A percentile compares a stretch with the other conserved stretches of the same genome.
Evolutionary conservation across 768 basidiomycete genomes (phyloP).

Genomic region (Agrocybe praecox): DNA sequence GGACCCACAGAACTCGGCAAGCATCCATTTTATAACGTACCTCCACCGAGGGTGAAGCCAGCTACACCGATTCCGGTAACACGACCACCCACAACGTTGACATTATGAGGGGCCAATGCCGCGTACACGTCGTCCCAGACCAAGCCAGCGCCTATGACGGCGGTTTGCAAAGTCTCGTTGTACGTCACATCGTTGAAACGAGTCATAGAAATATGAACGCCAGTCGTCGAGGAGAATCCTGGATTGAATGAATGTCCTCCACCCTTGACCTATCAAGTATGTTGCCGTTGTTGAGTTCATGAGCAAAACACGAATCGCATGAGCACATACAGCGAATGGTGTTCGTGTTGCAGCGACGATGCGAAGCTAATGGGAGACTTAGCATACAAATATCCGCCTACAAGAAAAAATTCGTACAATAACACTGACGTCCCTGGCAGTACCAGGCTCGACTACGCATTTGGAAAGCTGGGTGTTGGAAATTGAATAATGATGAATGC

Average conservation of each 20-base stretch:
- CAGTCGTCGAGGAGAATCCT: conserved; percentile 60
- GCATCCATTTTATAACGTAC: not conserved
- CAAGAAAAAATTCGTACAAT: conserved; percentile 1
- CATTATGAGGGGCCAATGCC: conserved; percentile 46
- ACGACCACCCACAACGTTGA: conserved; percentile 60
- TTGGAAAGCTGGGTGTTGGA: conserved; percentile 13
- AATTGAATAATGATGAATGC: conserved; percentile 50
- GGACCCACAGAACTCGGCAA: too few relatives aligned
- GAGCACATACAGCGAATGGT: conserved; percentile 16
- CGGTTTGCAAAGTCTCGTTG: conserved; percentile 38
- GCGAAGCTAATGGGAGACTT: conserved; percentile 10
- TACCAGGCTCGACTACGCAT: conserved; percentile 13
- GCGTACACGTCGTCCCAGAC: conserved; percentile 68
- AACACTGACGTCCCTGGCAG: conserved; percentile 6
- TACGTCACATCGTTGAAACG: conserved; percentile 48
- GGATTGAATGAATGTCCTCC: conserved; percentile 59
- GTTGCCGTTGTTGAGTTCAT: not conserved
- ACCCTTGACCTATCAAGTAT: conserved; percentile 49
- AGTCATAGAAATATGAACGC: conserved; percentile 58
- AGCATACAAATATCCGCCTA: not conserved
- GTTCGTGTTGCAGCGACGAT: conserved; percentile 13
- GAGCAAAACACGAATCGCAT: too few relatives aligned
- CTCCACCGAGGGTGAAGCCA: conserved; percentile 50
- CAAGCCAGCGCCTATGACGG: conserved; percentile 41
- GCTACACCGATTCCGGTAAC: conserved; percentile 61